These are phyloP conservation scores for Blakeslea trispora DNA, from an alignment of 371 early-diverging fungal species.

Conservation along the genomic window DNA sequence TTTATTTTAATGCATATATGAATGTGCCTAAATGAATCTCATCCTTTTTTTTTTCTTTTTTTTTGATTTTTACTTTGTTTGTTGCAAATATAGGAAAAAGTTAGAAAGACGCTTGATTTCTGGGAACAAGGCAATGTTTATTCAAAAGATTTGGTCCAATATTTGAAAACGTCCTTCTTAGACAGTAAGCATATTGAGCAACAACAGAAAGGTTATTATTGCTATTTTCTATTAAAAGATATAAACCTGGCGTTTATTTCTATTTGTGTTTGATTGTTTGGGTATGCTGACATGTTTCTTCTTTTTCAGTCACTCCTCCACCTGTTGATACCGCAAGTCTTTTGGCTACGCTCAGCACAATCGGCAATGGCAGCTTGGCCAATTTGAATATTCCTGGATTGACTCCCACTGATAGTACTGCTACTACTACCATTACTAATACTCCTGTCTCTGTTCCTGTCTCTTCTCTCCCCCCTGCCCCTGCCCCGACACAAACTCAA, in stretches of 20 bases:
- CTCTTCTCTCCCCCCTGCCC: no score
- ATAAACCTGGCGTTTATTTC: no score
- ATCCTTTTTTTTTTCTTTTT: no score
- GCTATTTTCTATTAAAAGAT: no score
- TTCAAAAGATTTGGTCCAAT: slow-evolving; percentile 41
- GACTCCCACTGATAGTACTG: no score
- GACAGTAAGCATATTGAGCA: slow-evolving; percentile 11
- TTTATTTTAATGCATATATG: no score
- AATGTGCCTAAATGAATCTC: slow-evolving; percentile 13
- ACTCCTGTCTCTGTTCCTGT: no score
- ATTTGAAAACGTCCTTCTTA: slow-evolving; percentile 42
- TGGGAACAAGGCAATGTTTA: slow-evolving; percentile 53
- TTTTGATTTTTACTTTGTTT: no score
- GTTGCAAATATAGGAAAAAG: slow-evolving; percentile 57
- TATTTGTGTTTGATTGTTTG: no score
- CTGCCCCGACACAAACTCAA: slow-evolving; percentile 7
- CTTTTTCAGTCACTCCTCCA: slow-evolving; percentile 1
- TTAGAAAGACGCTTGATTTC: slow-evolving; percentile 56
- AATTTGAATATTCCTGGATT: slow-evolving; percentile 25
- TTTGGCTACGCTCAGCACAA: slow-evolving; percentile 33
- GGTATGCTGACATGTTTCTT: background rate
- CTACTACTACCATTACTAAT: no score
- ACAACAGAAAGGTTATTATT: slow-evolving; percentile 30
- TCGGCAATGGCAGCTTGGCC: slow-evolving; percentile 30
- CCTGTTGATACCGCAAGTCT: slow-evolving; percentile 38